Evolutionary conservation across 1,139 yeast species (phyloP).

Genomic region (Yamadazyma friedrichii): DNA sequence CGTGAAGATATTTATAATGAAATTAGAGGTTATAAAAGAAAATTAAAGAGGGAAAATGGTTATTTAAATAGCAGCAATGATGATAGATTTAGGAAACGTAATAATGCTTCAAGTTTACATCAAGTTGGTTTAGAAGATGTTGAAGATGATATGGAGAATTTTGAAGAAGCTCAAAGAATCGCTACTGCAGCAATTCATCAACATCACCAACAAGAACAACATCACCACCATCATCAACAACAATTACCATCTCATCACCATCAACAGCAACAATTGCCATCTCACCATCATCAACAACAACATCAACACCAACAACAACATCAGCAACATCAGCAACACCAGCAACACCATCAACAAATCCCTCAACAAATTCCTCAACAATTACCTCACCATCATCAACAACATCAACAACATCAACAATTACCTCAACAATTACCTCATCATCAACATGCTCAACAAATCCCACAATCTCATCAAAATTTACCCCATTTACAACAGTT

Average conservation of each 20-base stretch:
- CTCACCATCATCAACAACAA: conserved; percentile 19
- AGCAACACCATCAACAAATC: conserved; percentile 3
- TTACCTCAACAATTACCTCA: conserved; percentile 21
- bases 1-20: conserved; percentile 60
- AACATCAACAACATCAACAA: conserved; percentile 11
- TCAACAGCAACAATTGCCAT: neutral
- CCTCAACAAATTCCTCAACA: neutral
- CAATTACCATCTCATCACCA: conserved; percentile 8
- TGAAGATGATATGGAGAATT: conserved; percentile 26
- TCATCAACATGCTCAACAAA: conserved; percentile 23
- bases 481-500: conserved; percentile 5
- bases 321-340: conserved; percentile 12
- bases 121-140: conserved; percentile 32
- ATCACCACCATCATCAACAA: conserved; percentile 9
- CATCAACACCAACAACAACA: conserved; percentile 12
- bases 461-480: conserved; percentile 7
- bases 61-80: conserved; percentile 18
- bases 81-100: conserved; percentile 15
- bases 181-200: conserved; percentile 40
- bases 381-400: conserved; percentile 20
- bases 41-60: conserved; percentile 44
- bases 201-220: conserved; percentile 21
- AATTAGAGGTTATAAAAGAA: conserved; percentile 57
- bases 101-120: conserved; percentile 32
- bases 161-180: conserved; percentile 16